Base-by-base conservation (phyloP, 176 grass and related monocot genomes). In the Raddia guianensis region DNA sequence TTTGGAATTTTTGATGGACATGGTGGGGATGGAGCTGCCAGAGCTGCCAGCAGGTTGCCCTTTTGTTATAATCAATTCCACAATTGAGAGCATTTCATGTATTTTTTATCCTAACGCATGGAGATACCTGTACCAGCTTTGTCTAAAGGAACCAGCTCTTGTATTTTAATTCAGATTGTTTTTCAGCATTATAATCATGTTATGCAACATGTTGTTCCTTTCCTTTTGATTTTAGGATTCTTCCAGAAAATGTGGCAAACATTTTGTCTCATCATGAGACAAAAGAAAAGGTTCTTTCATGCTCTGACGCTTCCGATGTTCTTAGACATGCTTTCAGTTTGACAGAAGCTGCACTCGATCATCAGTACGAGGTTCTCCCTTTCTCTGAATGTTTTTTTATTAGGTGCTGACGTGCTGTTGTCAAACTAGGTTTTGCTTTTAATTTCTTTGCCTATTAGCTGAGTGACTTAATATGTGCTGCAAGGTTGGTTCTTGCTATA, bases 1-100 rank as follows among this genome's bases (percentile, higher is more conserved):
- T 81, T 93, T 68, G 88, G 83, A 15, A 89, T 97, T 74, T 97
- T 91, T 75, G 91, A 97, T 93, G 94, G 94, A 75, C 91, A 93
- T 91, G 94, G 84, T 58, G 94, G 94, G 71, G 88, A 83, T 87
- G 88, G 78, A 82, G 94, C 91, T 89, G 94, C 94, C 42, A 80
- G 80, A 84, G 67, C 83, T 80, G 94, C 85, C 74, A 91, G 86
- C 83, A 89, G 87, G 91, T 93, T 77, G 88, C 85, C 90, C 18
- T 46, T 80, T 65, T 57, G 27, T 85, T 40, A 33, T 85, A 7
- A 63, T 86, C 74, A 70, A 52, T 79, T 81, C 34, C 49, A 72
- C 51, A 10, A 27, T 60, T 54, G 55, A 72, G 12, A 46, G 37
- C 32, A 60, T 88, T 12, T 9, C 13, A 73, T 83, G 5, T 44